Base-by-base conservation (phyloP, 106 monocot genomes). In the Gastrodia elata region DNA sequence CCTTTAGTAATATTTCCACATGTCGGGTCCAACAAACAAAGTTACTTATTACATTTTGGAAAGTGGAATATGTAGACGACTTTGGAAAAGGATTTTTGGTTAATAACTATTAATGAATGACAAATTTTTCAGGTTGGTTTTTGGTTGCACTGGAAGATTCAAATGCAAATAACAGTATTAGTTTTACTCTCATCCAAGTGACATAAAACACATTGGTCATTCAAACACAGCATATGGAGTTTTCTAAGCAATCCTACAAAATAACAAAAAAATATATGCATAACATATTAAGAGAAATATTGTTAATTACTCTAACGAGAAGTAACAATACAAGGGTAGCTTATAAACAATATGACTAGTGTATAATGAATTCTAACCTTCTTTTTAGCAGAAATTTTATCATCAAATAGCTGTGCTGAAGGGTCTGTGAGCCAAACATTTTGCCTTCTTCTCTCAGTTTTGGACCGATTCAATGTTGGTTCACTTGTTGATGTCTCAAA, bases 351-450 rank as follows among this genome's bases (percentile, higher is more conserved):
- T 59, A 59, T 27, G 28, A 59, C 0, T 10, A 27, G 27, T 9
- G 20, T 59, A 33, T 6, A 6, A 71, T 18, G 15, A 44, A 16
- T 39, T 40, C 78, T 41, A 52, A 86, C 86, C 86, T 86, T 86
- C 71, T 78, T 83, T 58, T 80, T 77, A 32, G 58, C 73, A 59
- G 86, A 73, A 56, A 86, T 77, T 56, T 86, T 86, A 35, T 82
- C 77, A 74, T 80, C 82, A 75, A 83, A 86, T 46, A 86, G 77
- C 43, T 80, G 58, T 41, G 77, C 68, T 56, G 80, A 38, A 33
- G 80, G 70, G 46, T 83, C 80, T 64, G 9, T 55, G 71, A 22
- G 80, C 34, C 15, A 8, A 33, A 26, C 22, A 34, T 22, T 76
- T 57, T 75, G 80, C n/a, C 40, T 77, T 24, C 71, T 42, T 69